Conservation (phyloP, 1,284 basidiomycete genomes). For the Ustilago shanxiensis region DNA sequence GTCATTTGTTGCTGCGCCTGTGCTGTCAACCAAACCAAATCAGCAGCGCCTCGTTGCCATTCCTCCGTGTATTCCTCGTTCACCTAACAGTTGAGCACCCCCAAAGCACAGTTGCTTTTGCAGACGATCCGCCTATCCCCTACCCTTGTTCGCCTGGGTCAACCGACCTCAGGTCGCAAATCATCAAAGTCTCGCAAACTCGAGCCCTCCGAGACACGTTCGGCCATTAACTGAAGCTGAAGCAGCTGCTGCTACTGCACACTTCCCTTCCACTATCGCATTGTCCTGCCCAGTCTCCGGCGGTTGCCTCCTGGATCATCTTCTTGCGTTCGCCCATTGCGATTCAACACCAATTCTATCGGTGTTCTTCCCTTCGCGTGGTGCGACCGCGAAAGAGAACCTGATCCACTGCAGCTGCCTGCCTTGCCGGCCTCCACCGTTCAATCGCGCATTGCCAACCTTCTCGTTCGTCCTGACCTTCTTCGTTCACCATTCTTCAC, state of each 20-base stretch:
- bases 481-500: neutral
- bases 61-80: neutral
- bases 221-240: neutral
- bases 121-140: too few relatives aligned
- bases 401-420: neutral
- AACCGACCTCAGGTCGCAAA: neutral
- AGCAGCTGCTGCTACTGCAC: neutral
- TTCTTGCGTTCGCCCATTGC: neutral
- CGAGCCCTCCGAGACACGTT: neutral
- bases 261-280: neutral
- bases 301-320: neutral
- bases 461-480: neutral
- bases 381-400: neutral
- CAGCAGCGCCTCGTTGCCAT: neutral
- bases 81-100: neutral
- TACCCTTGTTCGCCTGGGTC: neutral
- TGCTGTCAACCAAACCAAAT: neutral
- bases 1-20: conserved; percentile 7
- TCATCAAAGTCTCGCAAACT: conserved; percentile 6
- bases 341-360: neutral
- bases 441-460: neutral
- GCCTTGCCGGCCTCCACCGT: conserved; percentile 3
- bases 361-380: neutral
- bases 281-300: neutral
- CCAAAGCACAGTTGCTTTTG: neutral